Evolutionary conservation across 495 filamentous ascomycete species (phyloP).

Genomic region (Xylaria sp.): DNA sequence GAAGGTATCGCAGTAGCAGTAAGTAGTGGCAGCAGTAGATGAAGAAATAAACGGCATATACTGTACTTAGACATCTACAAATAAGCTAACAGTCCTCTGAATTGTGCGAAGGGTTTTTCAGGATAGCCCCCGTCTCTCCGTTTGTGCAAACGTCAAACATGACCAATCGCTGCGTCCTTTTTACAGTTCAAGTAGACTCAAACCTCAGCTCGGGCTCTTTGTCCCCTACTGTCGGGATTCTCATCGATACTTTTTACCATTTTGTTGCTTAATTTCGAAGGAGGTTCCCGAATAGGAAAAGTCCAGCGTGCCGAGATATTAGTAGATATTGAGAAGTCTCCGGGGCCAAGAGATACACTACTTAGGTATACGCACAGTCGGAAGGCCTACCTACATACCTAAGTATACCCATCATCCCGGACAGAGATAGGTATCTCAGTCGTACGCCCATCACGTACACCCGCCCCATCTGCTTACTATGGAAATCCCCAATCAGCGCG

Average conservation of each 20-base stretch:
- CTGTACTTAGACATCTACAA: no score
- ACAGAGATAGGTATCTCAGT: not conserved
- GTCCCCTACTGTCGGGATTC: not conserved
- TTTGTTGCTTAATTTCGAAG: not conserved
- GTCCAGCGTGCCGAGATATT: not conserved
- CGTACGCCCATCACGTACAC: not conserved
- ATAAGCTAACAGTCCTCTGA: no score
- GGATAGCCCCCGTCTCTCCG: not conserved
- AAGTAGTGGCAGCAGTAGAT: not conserved
- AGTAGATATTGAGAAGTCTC: not conserved
- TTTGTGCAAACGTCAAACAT: not conserved
- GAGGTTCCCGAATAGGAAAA: conserved; percentile 15
- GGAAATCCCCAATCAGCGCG: conserved; percentile 12
- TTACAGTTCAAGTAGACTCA: not conserved
- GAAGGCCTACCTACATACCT: not conserved
- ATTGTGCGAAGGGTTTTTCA: no score
- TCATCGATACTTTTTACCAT: not conserved
- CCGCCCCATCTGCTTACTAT: conserved; percentile 22
- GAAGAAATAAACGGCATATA: no score
- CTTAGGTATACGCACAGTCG: no score
- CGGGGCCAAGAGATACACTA: conserved; percentile 5
- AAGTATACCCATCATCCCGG: not conserved
- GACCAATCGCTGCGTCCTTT: not conserved
- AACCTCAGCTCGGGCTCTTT: not conserved
- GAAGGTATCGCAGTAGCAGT: not conserved